Base-by-base conservation (phyloP, 352 stramenopile genomes). In the Globisporangium echinulatum region DNA sequence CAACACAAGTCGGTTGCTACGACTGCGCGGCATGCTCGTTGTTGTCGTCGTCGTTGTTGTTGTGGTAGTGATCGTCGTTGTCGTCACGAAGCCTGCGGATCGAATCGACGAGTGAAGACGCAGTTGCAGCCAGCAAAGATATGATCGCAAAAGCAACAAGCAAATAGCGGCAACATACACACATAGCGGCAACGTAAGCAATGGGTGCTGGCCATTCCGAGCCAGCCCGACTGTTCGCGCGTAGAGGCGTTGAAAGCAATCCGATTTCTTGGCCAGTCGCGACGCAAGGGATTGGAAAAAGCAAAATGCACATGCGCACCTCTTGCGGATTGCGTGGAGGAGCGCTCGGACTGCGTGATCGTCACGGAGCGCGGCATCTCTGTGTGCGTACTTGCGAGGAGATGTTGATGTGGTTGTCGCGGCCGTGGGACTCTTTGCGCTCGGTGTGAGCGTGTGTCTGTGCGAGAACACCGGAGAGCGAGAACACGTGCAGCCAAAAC, bases 31-130 rank as follows among this genome's bases (percentile, higher is more conserved):
- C 37, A 65, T 44, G n/a, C 53, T 61, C 2, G 59, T 65, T 9
- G 59, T 65, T 9, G 67, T 75, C 0, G 66, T 74, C 42, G 68
- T 75, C 1, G 63, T 64, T 13, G 63, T 65, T 0, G 59, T 65
- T 19, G 59, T 65, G 19, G 39, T 54, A 39, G 25, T 33, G 25
- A 33, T 33, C 25, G 59, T 65, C 15, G 59, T 64, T 15, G 59
- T 65, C 38, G 59, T 65, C 59, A 65, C 50, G 48, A 61, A 65
- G 59, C 53, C 59, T 86, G 38, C 70, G 69, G 75, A 33, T 33
- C 25, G 25, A 33, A 42, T 72, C 72, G 39, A 47, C 38, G 0
- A 64, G 13, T n/a, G 75, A 81, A 58, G 10, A 15, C 6, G 58
- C 49, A 8, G 64, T 74, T 5, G 7, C 42, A 46, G 42, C 43